Percentiles rank a stretch among this genome's conserved stretches.
Conservation (phyloP, 768 basidiomycete genomes). For the Mycena rosella region DNA sequence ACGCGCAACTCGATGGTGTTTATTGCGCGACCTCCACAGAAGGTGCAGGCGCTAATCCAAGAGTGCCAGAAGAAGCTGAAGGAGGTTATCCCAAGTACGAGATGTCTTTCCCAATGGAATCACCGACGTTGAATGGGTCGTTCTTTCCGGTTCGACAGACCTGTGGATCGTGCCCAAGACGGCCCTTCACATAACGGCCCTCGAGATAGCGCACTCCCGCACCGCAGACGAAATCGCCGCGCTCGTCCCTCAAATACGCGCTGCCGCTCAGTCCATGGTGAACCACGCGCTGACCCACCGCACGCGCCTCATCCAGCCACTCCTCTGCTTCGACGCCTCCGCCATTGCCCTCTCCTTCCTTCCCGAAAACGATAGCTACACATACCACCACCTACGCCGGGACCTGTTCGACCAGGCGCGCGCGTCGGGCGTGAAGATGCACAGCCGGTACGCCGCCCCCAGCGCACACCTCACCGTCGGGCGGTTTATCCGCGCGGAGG, state of each 20-base stretch:
- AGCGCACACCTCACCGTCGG: slow-evolving; percentile 7
- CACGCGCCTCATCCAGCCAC: not conserved
- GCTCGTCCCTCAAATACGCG: not conserved
- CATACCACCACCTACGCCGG: slow-evolving; percentile 5
- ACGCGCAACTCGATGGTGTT: slow-evolving; percentile 2
- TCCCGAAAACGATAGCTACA: not conserved
- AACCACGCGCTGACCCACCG: not conserved
- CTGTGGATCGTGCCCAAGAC: not conserved
- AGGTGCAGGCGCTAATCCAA: not conserved
- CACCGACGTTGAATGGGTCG: no score
- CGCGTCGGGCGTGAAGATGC: not conserved
- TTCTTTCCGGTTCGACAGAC: not conserved
- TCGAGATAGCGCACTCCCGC: slow-evolving; percentile 3
- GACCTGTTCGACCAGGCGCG: not conserved
- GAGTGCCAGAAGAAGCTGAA: not conserved
- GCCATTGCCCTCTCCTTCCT: slow-evolving; percentile 6
- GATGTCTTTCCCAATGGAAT: no score
- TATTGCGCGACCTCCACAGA: not conserved
- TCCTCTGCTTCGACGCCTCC: not conserved
- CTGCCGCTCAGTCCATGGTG: not conserved
- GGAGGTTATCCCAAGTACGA: not conserved
- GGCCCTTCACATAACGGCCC: slow-evolving; percentile 2
- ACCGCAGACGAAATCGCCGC: not conserved
- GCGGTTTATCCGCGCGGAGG: not conserved
- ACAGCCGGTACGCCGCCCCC: not conserved